Evolutionary conservation across 176 grass and related monocot genomes (phyloP), one percentile per base, ranked within the genome.

Genomic region (Hyparrhenia diplandra): DNA sequence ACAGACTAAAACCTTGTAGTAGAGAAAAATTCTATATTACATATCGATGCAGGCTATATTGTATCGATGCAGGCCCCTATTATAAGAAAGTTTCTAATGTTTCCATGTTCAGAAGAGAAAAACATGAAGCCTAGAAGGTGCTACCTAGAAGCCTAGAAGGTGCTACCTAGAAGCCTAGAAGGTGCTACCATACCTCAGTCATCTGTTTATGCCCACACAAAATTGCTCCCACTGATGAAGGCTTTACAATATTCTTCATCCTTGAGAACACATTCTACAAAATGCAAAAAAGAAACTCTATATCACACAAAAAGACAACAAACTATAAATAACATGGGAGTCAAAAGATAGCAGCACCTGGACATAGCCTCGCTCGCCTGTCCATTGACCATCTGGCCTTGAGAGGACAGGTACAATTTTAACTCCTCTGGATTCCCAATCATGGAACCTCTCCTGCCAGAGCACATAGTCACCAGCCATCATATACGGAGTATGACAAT

Each of bases 161-260:
- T n/a, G n/a, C n/a, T n/a, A n/a, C n/a, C n/a, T n/a, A n/a, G n/a
- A n/a, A n/a, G n/a, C n/a, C n/a, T n/a, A n/a, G n/a, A n/a, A n/a
- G n/a, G n/a, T n/a, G n/a, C n/a, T n/a, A 40, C 0, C 14, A 73
- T 88, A 98, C 96, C 92, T 91, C 90, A 70, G 84, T 84, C 96
- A 95, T 98, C 60, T 88, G 88, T 80, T 91, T 95, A 76, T 98
- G 90, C 45, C 96, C 92, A 76, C 96, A 98, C 78, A 98, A 90
- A 71, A 98, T 90, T 12, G 80, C 96, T 75, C 96, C 92, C 63
- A 42, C 84, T 2, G 84, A 88, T 12, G 54, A 89, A 74, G 92
- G 80, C 79, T 95, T 76, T 83, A 86, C 29, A 88, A 84, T 75
- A 28, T 87, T 85, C 63, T 91, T 91, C 64, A 78, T 84, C 80